These are phyloP conservation scores for Plasmodium ovale DNA, from an alignment of 169 alveolate species.

Conservation along the genomic window DNA sequence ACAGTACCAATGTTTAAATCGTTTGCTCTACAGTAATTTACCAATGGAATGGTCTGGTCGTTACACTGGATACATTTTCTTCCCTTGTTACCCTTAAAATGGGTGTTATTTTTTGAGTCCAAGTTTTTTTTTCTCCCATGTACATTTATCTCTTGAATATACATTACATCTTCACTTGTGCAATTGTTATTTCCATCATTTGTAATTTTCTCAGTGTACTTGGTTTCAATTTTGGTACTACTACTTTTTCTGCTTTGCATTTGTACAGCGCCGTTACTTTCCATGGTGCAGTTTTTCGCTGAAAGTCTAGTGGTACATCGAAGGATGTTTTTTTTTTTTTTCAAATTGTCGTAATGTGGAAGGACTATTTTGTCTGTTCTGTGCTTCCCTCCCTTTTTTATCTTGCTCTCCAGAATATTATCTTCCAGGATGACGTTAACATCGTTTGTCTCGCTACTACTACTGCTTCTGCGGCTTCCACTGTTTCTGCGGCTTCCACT, in stretches of 20 bases:
- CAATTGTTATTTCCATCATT: not conserved
- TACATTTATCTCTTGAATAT: not conserved
- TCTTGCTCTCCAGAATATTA: not conserved
- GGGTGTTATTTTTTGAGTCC: not conserved
- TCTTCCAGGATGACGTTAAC: not conserved
- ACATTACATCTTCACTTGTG: not conserved
- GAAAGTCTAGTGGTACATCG: slow-evolving; percentile 1
- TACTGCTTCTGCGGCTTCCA: too few species aligned
- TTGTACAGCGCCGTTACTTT: not conserved
- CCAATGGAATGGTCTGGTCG: too few species aligned
- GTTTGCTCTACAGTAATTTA: too few species aligned
- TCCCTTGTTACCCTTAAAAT: too few species aligned
- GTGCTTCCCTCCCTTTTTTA: slow-evolving; percentile 1
- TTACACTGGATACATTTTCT: too few species aligned
- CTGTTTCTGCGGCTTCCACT: too few species aligned
- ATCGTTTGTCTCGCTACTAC: too few species aligned
- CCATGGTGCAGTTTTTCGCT: not conserved
- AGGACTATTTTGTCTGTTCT: not conserved
- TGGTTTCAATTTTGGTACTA: not conserved
- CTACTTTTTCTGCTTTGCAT: not conserved
- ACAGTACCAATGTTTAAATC: too few species aligned
- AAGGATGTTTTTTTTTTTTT: not conserved
- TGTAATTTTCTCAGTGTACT: not conserved
- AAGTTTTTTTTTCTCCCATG: not conserved
- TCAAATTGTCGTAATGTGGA: not conserved